phyloP scores from a whole-genome alignment of 2,329 filamentous ascomycete species.

The Chaetomiaceae sp. region DNA sequence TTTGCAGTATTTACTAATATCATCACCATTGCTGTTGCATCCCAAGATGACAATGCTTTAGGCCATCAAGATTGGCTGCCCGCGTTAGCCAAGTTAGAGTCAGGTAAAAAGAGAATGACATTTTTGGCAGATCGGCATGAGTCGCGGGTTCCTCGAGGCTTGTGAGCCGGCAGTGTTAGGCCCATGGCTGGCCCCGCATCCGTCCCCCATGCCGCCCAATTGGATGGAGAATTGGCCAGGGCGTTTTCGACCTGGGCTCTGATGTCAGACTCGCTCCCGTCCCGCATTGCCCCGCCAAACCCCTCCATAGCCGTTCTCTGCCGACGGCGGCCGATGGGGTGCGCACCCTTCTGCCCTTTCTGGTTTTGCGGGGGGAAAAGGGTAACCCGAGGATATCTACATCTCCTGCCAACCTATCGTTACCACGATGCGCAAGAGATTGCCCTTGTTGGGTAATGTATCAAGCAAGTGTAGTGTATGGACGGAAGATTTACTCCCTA shows the following conservation, averaged over 20 bases:
- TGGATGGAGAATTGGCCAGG: background rate
- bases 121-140: too few relatives aligned
- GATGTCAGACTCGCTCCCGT: constrained; percentile 17
- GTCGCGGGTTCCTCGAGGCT: too few relatives aligned
- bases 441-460: too few relatives aligned
- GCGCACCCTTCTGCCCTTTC: background rate
- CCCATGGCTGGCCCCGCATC: background rate
- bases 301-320: constrained; percentile 23
- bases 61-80: too few relatives aligned
- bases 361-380: constrained; percentile 6
- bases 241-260: too few relatives aligned
- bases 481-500: constrained; percentile 13
- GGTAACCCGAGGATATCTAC: background rate
- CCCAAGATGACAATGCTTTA: too few relatives aligned
- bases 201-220: background rate
- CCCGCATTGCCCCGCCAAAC: constrained; percentile 6
- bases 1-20: too few relatives aligned
- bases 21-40: too few relatives aligned
- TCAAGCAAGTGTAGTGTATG: constrained; percentile 1
- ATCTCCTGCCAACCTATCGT: background rate
- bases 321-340: constrained; percentile 25
- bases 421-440: too few relatives aligned
- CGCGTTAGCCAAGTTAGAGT: too few relatives aligned
- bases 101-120: too few relatives aligned
- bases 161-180: background rate